phyloP scores from a whole-genome alignment of 345 rosid genomes.

The Euphorbia pulcherrima region DNA sequence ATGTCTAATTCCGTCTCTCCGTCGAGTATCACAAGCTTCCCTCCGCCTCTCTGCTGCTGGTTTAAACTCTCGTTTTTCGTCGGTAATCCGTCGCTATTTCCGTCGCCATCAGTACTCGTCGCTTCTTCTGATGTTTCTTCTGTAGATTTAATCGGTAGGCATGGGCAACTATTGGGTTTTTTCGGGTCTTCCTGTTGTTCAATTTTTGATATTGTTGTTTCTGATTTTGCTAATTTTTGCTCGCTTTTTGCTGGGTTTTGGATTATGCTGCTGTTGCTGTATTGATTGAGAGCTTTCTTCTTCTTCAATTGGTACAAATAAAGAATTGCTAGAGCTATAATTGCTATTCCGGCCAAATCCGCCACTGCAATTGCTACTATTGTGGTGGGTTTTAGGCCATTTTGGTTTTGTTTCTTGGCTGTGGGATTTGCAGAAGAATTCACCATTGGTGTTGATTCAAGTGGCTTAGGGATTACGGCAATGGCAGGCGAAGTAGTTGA shows the following conservation, averaged over 20 bases:
- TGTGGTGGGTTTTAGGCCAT: conserved; percentile 62
- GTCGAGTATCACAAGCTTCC: conserved; percentile 55
- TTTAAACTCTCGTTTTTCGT: not conserved
- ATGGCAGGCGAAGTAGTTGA: conserved; percentile 74
- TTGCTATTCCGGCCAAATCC: conserved; percentile 55
- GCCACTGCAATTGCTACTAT: conserved; percentile 63
- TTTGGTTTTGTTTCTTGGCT: conserved; percentile 15
- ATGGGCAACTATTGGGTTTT: conserved; percentile 44
- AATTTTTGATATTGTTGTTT: conserved; percentile 23
- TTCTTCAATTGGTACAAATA: conserved; percentile 65
- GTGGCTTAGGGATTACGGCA: conserved; percentile 73
- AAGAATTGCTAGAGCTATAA: conserved; percentile 54
- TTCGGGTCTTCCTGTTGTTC: conserved; percentile 20
- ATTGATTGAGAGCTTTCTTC: conserved; percentile 28
- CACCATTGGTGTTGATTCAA: conserved; percentile 32
- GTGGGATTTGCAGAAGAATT: conserved; percentile 12
- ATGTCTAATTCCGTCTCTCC: conserved; percentile 67
- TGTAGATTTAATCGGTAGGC: conserved; percentile 43
- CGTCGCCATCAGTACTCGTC: conserved; percentile 55
- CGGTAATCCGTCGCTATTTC: conserved; percentile 25
- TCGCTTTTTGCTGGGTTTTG: conserved; percentile 19
- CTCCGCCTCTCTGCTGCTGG: conserved; percentile 30
- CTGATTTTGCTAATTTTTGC: conserved; percentile 21
- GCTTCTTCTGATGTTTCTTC: conserved; percentile 45
- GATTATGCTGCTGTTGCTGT: no score